These are phyloP conservation scores for Suhomyces chickasaworum DNA, from an alignment of 1,139 yeast species.

Conservation along the genomic window DNA sequence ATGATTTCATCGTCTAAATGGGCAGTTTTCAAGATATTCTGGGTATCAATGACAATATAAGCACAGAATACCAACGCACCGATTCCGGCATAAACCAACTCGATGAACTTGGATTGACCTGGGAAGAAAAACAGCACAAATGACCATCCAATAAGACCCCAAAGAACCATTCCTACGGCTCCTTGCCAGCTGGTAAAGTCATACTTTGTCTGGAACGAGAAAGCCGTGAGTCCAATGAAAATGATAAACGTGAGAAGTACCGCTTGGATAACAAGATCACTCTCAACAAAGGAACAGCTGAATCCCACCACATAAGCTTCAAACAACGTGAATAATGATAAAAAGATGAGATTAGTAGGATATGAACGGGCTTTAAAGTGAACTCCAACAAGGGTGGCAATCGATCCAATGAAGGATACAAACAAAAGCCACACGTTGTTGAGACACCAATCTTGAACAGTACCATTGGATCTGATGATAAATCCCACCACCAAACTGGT, in stretches of 20 bases:
- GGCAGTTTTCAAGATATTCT: slow-evolving; percentile 73
- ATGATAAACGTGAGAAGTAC: slow-evolving; percentile 66
- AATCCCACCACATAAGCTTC: slow-evolving; percentile 78
- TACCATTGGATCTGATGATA: slow-evolving; percentile 49
- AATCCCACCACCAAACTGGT: slow-evolving; percentile 63
- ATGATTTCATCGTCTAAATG: slow-evolving; percentile 86
- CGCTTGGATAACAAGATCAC: slow-evolving; percentile 70
- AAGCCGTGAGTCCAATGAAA: slow-evolving; percentile 71
- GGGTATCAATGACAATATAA: slow-evolving; percentile 81
- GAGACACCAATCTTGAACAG: slow-evolving; percentile 59
- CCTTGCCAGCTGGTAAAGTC: slow-evolving; percentile 79
- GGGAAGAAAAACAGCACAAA: slow-evolving; percentile 71
- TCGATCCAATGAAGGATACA: slow-evolving; percentile 57
- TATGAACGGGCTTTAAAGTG: slow-evolving; percentile 61
- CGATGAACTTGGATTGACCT: slow-evolving; percentile 49
- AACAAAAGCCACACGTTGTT: slow-evolving; percentile 62
- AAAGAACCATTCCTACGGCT: slow-evolving; percentile 58
- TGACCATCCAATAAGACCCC: slow-evolving; percentile 75
- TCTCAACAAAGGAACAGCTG: slow-evolving; percentile 63
- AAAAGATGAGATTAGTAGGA: slow-evolving; percentile 58
- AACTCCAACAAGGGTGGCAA: slow-evolving; percentile 65
- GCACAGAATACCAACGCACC: slow-evolving; percentile 77
- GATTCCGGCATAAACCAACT: slow-evolving; percentile 65
- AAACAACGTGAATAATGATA: slow-evolving; percentile 67
- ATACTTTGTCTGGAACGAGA: slow-evolving; percentile 82